These are phyloP conservation scores for Mentha longifolia DNA, from an alignment of 257 asterid genomes.

Conservation along the genomic window DNA sequence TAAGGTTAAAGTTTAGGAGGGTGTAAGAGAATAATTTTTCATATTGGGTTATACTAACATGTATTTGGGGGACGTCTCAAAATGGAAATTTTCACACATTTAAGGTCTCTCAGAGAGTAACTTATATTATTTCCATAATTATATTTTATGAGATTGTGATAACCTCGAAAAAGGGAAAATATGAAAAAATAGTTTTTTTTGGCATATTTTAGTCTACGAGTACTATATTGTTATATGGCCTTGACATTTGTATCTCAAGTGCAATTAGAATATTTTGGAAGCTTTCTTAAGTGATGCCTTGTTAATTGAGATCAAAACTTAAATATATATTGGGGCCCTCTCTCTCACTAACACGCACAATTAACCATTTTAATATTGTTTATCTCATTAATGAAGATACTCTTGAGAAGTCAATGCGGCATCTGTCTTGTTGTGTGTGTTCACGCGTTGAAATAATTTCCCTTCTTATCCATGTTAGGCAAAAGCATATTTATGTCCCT, in stretches of 20 bases:
- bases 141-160: neutral
- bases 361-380: conserved; percentile 1
- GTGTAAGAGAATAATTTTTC: too few species aligned
- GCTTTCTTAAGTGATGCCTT: conserved; percentile 23
- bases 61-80: too few species aligned
- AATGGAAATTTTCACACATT: too few species aligned
- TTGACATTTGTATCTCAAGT: conserved; percentile 16
- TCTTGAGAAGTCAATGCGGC: neutral
- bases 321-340: neutral
- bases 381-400: neutral
- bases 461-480: neutral
- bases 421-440: neutral
- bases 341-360: neutral
- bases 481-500: neutral
- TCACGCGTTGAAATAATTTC: neutral
- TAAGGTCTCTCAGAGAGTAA: too few species aligned
- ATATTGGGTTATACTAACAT: too few species aligned
- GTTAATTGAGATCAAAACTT: conserved; percentile 19
- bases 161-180: neutral
- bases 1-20: too few species aligned
- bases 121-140: neutral
- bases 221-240: conserved; percentile 29
- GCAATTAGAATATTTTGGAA: conserved; percentile 1
- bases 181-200: neutral
- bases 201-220: neutral